Evolutionary conservation across 2,329 filamentous ascomycete genomes (phyloP).

Genomic region (Colletotrichum incanum): DNA sequence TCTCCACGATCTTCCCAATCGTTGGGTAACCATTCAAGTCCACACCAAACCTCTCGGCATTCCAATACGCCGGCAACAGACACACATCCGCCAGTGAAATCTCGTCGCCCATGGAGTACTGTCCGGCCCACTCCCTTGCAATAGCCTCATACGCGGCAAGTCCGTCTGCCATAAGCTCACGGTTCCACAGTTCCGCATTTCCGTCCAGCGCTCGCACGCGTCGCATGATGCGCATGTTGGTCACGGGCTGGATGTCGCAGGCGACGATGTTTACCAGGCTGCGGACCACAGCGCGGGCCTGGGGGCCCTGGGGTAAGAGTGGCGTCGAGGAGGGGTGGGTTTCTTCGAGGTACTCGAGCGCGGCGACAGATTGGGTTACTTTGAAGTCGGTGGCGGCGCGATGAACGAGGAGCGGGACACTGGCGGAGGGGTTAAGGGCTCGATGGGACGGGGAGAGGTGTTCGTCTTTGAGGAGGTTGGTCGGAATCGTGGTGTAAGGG

Average conservation of each 20-base stretch:
- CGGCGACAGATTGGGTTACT: slow-evolving; percentile 72
- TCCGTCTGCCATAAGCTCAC: slow-evolving; percentile 65
- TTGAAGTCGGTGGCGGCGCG: slow-evolving; percentile 53
- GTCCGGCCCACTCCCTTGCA: slow-evolving; percentile 57
- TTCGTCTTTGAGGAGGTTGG: slow-evolving; percentile 70
- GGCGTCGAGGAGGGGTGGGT: slow-evolving; percentile 56
- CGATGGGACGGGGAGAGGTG: slow-evolving; percentile 63
- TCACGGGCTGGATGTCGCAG: slow-evolving; percentile 73
- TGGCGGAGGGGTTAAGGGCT: slow-evolving; percentile 66
- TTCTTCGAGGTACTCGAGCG: slow-evolving; percentile 76
- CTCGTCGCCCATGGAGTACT: slow-evolving; percentile 69
- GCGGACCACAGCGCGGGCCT: slow-evolving; percentile 65
- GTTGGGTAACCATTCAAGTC: slow-evolving; percentile 65
- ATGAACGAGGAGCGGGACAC: slow-evolving; percentile 69
- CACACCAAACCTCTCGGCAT: slow-evolving; percentile 69
- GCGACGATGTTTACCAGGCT: slow-evolving; percentile 69
- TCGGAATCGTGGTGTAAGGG: slow-evolving; percentile 60
- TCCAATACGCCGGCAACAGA: slow-evolving; percentile 72
- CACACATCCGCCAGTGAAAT: slow-evolving; percentile 73
- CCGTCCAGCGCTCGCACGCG: slow-evolving; percentile 62
- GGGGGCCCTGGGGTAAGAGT: slow-evolving; percentile 64
- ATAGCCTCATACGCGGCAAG: slow-evolving; percentile 71
- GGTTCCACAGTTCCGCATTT: slow-evolving; percentile 65
- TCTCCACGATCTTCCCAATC: slow-evolving; percentile 61
- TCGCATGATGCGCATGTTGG: slow-evolving; percentile 69